Percentiles rank a stretch among this genome's conserved stretches.
Conservation (phyloP, 2,329 filamentous ascomycete genomes). For the Aureobasidium melanogenum region DNA sequence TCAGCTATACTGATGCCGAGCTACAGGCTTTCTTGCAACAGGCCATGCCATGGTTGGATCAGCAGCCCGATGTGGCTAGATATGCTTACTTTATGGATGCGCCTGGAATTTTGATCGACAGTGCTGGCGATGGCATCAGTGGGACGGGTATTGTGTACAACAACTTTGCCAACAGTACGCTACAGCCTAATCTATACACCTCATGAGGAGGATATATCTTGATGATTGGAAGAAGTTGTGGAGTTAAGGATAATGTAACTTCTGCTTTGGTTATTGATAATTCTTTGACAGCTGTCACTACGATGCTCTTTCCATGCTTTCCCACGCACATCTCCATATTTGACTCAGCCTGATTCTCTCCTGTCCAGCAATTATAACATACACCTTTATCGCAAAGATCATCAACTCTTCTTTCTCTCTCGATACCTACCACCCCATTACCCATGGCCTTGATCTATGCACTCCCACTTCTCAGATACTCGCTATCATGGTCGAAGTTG, state of each 20-base stretch:
- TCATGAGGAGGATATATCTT: neutral
- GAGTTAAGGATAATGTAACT: neutral
- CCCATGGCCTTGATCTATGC: too few relatives aligned
- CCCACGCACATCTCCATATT: neutral
- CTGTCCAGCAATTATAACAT: neutral
- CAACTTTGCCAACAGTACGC: slow-evolving; percentile 14
- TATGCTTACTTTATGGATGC: slow-evolving; percentile 28
- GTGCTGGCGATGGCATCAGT: slow-evolving; percentile 17
- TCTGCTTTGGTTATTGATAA: neutral
- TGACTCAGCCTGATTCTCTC: neutral
- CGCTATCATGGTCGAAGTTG: neutral
- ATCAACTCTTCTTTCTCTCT: neutral
- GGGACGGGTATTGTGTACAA: slow-evolving; percentile 19
- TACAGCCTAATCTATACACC: neutral
- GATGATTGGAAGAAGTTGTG: too few relatives aligned
- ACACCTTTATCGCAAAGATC: neutral
- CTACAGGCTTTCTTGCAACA: slow-evolving; percentile 38
- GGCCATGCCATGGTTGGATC: slow-evolving; percentile 35
- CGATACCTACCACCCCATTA: too few relatives aligned
- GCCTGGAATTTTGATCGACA: slow-evolving; percentile 22
- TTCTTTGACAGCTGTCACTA: neutral
- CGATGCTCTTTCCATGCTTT: neutral
- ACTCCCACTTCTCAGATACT: neutral
- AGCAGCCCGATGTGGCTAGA: slow-evolving; percentile 28
- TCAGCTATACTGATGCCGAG: slow-evolving; percentile 28